These are phyloP conservation scores for Suillus occidentalis DNA, from an alignment of 768 basidiomycete species.

Conservation along the genomic window DNA sequence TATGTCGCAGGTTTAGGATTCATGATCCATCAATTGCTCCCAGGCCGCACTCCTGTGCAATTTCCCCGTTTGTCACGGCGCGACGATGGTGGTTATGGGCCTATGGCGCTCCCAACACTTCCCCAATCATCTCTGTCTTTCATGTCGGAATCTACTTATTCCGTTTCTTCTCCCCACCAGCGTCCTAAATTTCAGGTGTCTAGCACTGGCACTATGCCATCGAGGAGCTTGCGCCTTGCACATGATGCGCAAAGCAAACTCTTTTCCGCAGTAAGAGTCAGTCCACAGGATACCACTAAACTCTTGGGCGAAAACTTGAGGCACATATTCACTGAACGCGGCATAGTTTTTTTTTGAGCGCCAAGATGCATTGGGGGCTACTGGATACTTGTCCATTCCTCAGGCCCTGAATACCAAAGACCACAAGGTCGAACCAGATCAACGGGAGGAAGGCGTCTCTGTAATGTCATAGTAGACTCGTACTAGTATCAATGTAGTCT, in stretches of 20 bases:
- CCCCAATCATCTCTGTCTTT: not conserved
- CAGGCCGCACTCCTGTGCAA: not conserved
- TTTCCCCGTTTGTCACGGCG: not conserved
- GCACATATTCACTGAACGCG: conserved; percentile 73
- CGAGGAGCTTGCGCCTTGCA: no score
- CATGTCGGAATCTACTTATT: not conserved
- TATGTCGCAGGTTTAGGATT: not conserved
- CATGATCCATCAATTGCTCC: not conserved
- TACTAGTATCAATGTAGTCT: no score
- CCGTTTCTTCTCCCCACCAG: not conserved
- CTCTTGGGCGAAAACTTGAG: conserved; percentile 64
- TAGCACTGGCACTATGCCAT: no score
- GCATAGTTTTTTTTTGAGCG: conserved; percentile 73
- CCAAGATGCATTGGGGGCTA: conserved; percentile 29
- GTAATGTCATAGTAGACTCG: no score
- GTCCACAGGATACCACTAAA: conserved; percentile 56
- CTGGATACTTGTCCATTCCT: conserved; percentile 22
- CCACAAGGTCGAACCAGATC: conserved; percentile 32
- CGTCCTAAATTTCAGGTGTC: no score
- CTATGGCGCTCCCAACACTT: not conserved
- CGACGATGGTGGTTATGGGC: not conserved
- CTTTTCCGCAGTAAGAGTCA: no score
- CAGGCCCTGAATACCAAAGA: conserved; percentile 27
- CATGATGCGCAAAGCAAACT: no score
- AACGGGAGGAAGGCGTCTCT: conserved; percentile 17